phyloP scores from a whole-genome alignment of 2,329 filamentous ascomycete species.

The Dryadomyces sulphureus region DNA sequence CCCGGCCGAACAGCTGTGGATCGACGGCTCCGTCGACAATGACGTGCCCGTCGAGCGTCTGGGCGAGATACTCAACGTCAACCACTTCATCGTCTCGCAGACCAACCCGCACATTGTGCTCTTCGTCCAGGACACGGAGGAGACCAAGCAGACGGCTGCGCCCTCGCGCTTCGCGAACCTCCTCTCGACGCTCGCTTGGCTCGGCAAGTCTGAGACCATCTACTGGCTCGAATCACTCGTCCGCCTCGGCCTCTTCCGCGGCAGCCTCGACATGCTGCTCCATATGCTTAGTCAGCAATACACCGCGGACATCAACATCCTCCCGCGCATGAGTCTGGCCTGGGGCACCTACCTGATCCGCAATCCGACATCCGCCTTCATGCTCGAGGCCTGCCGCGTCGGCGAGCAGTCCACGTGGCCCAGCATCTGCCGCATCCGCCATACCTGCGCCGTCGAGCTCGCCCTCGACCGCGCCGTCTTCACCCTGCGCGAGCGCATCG shows the following conservation, averaged over 20 bases:
- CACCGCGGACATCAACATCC: slow-evolving; percentile 85
- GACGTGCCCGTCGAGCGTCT: slow-evolving; percentile 83
- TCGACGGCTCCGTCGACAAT: slow-evolving; percentile 89
- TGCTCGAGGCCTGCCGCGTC: slow-evolving; percentile 59
- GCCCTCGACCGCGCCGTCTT: slow-evolving; percentile 67
- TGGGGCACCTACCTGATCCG: slow-evolving; percentile 50
- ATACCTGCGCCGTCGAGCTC: slow-evolving; percentile 78
- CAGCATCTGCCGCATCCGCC: slow-evolving; percentile 69
- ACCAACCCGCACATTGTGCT: slow-evolving; percentile 90
- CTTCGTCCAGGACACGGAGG: slow-evolving; percentile 63
- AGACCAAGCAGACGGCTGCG: slow-evolving; percentile 16
- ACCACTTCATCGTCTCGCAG: slow-evolving; percentile 94
- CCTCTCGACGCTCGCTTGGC: slow-evolving; percentile 50
- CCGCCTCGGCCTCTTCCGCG: slow-evolving; percentile 69
- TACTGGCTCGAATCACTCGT: slow-evolving; percentile 69
- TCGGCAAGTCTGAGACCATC: slow-evolving; percentile 67
- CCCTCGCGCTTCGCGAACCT: slow-evolving; percentile 22
- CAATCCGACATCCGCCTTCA: slow-evolving; percentile 78
- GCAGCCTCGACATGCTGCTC: slow-evolving; percentile 59
- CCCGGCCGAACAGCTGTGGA: slow-evolving; percentile 70
- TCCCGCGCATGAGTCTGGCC: slow-evolving; percentile 13
- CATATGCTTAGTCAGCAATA: slow-evolving; percentile 84
- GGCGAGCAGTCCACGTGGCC: slow-evolving; percentile 89
- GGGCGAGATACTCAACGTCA: slow-evolving; percentile 94
- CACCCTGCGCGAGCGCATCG: slow-evolving; percentile 49